These are phyloP conservation scores for Nematodospora anomalae DNA, from an alignment of 1,139 yeast genomes.

Conservation along the genomic window DNA sequence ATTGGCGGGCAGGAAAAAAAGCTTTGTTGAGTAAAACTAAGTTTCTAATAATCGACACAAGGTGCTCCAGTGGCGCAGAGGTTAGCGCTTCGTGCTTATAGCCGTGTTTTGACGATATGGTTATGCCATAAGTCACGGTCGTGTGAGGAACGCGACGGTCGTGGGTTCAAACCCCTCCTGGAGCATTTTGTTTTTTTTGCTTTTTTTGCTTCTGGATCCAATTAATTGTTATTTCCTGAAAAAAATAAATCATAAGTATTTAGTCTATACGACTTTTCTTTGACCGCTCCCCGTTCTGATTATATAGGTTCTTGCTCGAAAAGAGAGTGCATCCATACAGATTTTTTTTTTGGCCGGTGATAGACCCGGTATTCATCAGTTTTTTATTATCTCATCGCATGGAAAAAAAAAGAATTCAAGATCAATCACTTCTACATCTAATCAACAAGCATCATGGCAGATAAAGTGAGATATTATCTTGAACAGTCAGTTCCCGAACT, in stretches of 20 bases:
- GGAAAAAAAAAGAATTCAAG: slow-evolving; percentile 2
- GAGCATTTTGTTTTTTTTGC: slow-evolving; percentile 47
- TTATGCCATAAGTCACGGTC: slow-evolving; percentile 55
- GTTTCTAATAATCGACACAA: too few species aligned
- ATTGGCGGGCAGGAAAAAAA: too few species aligned
- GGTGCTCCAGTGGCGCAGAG: slow-evolving; percentile 54
- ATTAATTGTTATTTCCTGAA: too few species aligned
- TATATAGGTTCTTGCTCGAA: too few species aligned
- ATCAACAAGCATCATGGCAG: slow-evolving; percentile 51
- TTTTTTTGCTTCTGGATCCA: too few species aligned
- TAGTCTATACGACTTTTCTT: too few species aligned
- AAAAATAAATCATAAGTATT: too few species aligned
- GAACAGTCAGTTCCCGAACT: slow-evolving; percentile 91
- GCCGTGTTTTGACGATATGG: slow-evolving; percentile 37
- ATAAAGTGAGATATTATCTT: slow-evolving; percentile 72
- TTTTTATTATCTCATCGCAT: slow-evolving; percentile 3
- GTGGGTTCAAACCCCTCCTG: slow-evolving; percentile 60
- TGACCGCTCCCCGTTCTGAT: too few species aligned
- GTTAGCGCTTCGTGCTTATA: slow-evolving; percentile 58
- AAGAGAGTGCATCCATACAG: too few species aligned
- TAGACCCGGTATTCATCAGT: too few species aligned
- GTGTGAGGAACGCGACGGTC: slow-evolving; percentile 56
- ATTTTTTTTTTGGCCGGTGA: too few species aligned
- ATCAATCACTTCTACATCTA: background rate
- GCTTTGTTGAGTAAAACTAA: too few species aligned